Conservation (phyloP, 495 filamentous ascomycete species). For the Aspergillus campestris region DNA sequence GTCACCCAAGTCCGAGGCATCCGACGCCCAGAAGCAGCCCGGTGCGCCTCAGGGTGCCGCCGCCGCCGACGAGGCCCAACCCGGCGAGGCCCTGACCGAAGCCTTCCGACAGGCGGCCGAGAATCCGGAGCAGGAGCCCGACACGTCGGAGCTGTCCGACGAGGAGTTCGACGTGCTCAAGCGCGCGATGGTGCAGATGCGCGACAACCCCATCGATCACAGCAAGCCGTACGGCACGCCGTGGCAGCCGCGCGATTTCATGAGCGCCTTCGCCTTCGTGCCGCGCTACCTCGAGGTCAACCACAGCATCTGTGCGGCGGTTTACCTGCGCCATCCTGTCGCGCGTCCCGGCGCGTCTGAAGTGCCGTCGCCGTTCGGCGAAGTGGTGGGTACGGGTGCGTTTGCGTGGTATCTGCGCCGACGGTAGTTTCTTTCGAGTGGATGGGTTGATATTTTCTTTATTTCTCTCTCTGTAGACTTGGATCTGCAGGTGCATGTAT, state of each 20-base stretch:
- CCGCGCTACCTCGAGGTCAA: slow-evolving; percentile 95
- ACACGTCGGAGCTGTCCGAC: slow-evolving; percentile 30
- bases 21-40: slow-evolving; percentile 1
- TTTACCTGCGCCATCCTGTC: slow-evolving; percentile 92
- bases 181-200: slow-evolving; percentile 44
- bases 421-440: slow-evolving; percentile 35
- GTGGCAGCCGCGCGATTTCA: slow-evolving; percentile 80
- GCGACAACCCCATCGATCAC: slow-evolving; percentile 66
- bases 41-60: slow-evolving; percentile 5
- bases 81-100: slow-evolving; percentile 29
- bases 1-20: slow-evolving; percentile 1
- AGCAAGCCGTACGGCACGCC: slow-evolving; percentile 84
- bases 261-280: slow-evolving; percentile 89
- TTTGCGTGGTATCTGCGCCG: slow-evolving; percentile 93
- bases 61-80: slow-evolving; percentile 10
- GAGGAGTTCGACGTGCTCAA: slow-evolving; percentile 35
- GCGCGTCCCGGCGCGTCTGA: slow-evolving; percentile 81
- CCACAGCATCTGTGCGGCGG: slow-evolving; percentile 88
- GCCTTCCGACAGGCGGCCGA: slow-evolving; percentile 35
- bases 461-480: slow-evolving; percentile 1
- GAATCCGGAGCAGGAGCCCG: slow-evolving; percentile 29
- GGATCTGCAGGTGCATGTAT: too few relatives aligned
- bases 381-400: slow-evolving; percentile 57
- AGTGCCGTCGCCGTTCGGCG: slow-evolving; percentile 77
- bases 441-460: slow-evolving; percentile 3